Evolutionary conservation across 805 yeast species (phyloP).

Genomic region (Metschnikowia borealis): DNA sequence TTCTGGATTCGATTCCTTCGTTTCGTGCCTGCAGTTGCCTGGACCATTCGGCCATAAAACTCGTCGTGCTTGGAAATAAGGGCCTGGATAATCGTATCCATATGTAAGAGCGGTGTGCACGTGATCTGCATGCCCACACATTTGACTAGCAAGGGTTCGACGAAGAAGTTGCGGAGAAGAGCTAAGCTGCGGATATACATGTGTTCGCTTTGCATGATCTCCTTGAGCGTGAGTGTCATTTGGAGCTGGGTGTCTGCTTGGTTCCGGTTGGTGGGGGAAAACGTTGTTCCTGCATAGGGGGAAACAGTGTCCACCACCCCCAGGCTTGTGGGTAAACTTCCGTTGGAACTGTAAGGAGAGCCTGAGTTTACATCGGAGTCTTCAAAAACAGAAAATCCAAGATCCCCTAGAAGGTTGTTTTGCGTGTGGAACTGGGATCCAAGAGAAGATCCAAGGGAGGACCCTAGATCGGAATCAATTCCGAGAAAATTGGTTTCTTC

Average conservation of each 20-base stretch:
- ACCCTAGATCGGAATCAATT: too few relatives aligned
- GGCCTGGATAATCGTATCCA: constrained; percentile 5
- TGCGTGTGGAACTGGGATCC: too few relatives aligned
- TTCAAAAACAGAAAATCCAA: not conserved
- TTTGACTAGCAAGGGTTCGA: constrained; percentile 12
- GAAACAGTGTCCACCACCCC: constrained; percentile 9
- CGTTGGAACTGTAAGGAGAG: not conserved
- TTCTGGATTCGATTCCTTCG: not conserved
- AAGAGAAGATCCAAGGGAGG: too few relatives aligned
- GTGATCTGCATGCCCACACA: constrained; percentile 7
- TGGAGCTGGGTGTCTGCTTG: constrained; percentile 7
- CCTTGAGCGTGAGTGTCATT: constrained; percentile 7
- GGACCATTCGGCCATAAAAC: constrained; percentile 5
- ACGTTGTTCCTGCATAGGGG: constrained; percentile 10
- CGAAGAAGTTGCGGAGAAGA: constrained; percentile 10
- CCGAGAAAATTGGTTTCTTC: too few relatives aligned
- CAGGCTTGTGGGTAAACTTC: not conserved
- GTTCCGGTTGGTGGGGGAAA: constrained; percentile 7
- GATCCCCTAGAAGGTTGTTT: not conserved
- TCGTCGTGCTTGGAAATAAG: constrained; percentile 8
- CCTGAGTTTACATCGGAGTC: not conserved
- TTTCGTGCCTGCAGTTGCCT: not conserved
- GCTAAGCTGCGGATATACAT: constrained; percentile 9
- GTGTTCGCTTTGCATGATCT: constrained; percentile 11
- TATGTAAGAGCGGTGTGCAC: constrained; percentile 11